Base-by-base conservation (phyloP, 345 rosid species). In the Dimocarpus longan region DNA sequence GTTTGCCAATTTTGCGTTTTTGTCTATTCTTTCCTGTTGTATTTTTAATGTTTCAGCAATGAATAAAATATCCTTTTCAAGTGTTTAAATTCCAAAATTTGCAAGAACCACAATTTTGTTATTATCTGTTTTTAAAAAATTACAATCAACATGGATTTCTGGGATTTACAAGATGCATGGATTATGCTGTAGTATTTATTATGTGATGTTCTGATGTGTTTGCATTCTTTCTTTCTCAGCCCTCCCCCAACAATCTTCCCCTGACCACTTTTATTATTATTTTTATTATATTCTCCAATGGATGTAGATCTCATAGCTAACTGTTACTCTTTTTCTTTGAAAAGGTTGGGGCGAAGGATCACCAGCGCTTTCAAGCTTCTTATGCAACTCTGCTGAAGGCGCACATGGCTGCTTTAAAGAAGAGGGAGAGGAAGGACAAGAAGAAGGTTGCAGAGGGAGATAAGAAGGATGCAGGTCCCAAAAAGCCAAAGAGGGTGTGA, bases 331-430 rank as follows among this genome's bases (percentile, higher is more conserved):
- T 63, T 44, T 70, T 76, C 74, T 76, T 46, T 78, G 50, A 19
- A 22, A 68, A 95, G 99, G 99, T 95, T 46, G 97, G 97, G 19
- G 91, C 87, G 4, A 92, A 91, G 81, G 99, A 95, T 84, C 97
- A 95, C 73, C 98, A 90, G 81, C 91, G 97, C 68, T 93, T 95
- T 74, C 99, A 93, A 85, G 93, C 97, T 75, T 92, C 99, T 7
- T 95, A 95, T 80, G 98, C 98, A 48, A 91, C 96, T 4, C 91
- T 95, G 59, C 93, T 95, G 68, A 93, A 93, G 84, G 98, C 99
- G 0, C 97, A 85, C 88, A 91, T 93, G 93, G 90, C 96, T 76
- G 88, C 95, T 77, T 78, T 95, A 80, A 93, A 95, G 89, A 93
- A 92, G 87, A 91, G 98, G 80, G 99, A 95, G 82, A 92, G 98